These are phyloP conservation scores for Thozetella sp. DNA, from an alignment of 495 filamentous ascomycete genomes.

Conservation along the genomic window DNA sequence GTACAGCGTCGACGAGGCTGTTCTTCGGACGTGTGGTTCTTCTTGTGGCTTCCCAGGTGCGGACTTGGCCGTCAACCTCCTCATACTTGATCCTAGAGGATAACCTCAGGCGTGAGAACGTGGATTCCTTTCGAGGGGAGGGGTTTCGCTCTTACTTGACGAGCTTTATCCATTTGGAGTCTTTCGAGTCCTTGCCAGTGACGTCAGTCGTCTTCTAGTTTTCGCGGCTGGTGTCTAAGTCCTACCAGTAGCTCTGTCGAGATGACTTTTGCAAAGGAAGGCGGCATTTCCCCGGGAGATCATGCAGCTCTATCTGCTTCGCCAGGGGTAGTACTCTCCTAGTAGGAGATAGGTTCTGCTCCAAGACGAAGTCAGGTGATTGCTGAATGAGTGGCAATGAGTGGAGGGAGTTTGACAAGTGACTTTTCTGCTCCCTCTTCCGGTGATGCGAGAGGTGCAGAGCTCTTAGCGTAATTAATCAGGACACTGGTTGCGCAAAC, in stretches of 20 bases:
- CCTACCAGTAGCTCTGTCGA: conserved; percentile 30
- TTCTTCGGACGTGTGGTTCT: conserved; percentile 62
- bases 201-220: neutral
- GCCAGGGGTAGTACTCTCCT: too few relatives aligned
- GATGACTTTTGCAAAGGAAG: conserved; percentile 17
- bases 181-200: conserved; percentile 33
- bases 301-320: too few relatives aligned
- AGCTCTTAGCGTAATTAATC: too few relatives aligned
- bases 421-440: too few relatives aligned
- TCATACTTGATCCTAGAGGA: conserved; percentile 59
- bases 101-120: neutral
- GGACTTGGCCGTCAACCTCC: conserved; percentile 60
- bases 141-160: conserved; percentile 39
- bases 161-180: conserved; percentile 66
- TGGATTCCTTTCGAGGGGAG: conserved; percentile 6
- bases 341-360: too few relatives aligned
- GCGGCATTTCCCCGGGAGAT: conserved; percentile 23
- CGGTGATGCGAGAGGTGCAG: too few relatives aligned
- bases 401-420: too few relatives aligned
- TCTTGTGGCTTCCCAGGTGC: conserved; percentile 72
- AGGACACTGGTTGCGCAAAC: too few relatives aligned
- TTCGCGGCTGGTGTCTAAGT: neutral
- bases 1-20: conserved; percentile 73
- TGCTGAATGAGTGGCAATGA: too few relatives aligned
- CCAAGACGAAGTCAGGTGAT: too few relatives aligned